Base-by-base conservation (phyloP, 1,284 basidiomycete species). In the Termitomyces sp. region DNA sequence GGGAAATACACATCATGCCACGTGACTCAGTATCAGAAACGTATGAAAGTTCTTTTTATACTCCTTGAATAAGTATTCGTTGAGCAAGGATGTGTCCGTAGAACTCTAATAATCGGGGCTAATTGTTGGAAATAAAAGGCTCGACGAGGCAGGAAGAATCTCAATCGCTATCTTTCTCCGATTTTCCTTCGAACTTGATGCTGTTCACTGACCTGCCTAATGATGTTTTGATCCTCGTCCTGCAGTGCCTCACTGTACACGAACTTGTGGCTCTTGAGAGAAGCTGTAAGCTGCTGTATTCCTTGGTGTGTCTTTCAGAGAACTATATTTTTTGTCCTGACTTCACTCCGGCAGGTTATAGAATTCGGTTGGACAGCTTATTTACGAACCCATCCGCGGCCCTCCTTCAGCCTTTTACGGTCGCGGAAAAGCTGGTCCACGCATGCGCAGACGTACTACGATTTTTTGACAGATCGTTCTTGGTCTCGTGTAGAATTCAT, bases 301-400 rank as follows among this genome's bases (percentile, higher is more conserved):
- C 57, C 5, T 56, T 86, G 57, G 86, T 87, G 59, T 65, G 81
- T 66, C 15, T 24, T 41, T 28, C 15, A 49, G 26, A 6, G 9
- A 36, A 17, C 36, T 8, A 6, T 15, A 26, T 46, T 44, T 38
- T 28, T 19, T 28, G 30, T 30, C 28, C 46, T 38, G 15, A 55
- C 62, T 54, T 40, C 50, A 43, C 28, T 49, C 58, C 50, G 28
- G 30, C 60, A 90, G 87, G 77, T 90, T 9, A 67, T 74, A 48
- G 72, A 79, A 39, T 81, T 75, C 63, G 87, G 85, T 7, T 90
- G 86, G 84, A 64, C 73, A 19, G 68, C 64, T 45, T 80, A 81
- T 63, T 66, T 82, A 39, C 75, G 73, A 38, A 63, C 62, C 19
- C 72, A 85, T 59, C 74, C 75, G 24, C 75, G 83, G 40, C 75